Conservation (phyloP, 169 alveolate species). For the Plasmodium malariae region DNA sequence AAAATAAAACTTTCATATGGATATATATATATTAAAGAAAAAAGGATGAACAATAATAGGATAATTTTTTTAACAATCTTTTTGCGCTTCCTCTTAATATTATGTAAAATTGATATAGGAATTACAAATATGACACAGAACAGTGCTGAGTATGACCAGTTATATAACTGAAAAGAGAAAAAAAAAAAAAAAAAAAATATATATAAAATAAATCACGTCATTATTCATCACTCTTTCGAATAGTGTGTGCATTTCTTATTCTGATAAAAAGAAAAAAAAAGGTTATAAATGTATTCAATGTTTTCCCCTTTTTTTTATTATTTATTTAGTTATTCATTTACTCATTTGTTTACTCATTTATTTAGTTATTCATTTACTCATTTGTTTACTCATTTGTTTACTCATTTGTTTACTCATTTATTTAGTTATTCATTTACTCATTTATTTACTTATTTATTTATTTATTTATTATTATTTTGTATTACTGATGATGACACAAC, state of each 20-base stretch:
- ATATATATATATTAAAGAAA: slow-evolving; percentile 21
- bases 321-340: too few species aligned
- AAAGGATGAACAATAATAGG: slow-evolving; percentile 38
- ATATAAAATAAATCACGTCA: too few species aligned
- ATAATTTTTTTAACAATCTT: slow-evolving; percentile 17
- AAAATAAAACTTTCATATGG: slow-evolving; percentile 52
- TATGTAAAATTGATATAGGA: slow-evolving; percentile 66
- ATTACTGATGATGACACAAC: slow-evolving; percentile 64
- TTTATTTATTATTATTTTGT: background rate
- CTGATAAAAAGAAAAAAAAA: too few species aligned
- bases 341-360: too few species aligned
- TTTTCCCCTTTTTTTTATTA: too few species aligned
- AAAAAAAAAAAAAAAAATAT: background rate
- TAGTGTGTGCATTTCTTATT: too few species aligned
- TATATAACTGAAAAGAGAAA: slow-evolving; percentile 40
- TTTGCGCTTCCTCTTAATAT: slow-evolving; percentile 3
- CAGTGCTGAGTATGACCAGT: slow-evolving; percentile 69
- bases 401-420: background rate
- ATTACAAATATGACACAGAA: slow-evolving; percentile 33
- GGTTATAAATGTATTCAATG: too few species aligned
- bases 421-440: too few species aligned
- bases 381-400: too few species aligned
- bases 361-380: too few species aligned
- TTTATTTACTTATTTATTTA: background rate
- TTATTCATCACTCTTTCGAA: too few species aligned